Evolutionary conservation across 2,329 filamentous ascomycete species (phyloP), one percentile per base, ranked within the genome.

Genomic region (Dothiorella sarmentorum): DNA sequence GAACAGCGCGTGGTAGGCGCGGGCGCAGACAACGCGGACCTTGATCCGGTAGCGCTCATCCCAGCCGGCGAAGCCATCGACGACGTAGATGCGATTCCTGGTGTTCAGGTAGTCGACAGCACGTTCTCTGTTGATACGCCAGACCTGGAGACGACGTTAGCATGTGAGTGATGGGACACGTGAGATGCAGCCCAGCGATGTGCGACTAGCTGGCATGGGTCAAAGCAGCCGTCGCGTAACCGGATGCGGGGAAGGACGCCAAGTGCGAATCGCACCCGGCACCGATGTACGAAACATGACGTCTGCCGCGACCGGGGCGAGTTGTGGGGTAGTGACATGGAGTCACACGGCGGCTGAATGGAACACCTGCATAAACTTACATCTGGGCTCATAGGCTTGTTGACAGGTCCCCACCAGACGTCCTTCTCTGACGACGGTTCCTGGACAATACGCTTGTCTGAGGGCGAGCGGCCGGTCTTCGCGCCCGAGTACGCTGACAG

Each of bases 91-190:
- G 72, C 94, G 91, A 76, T 95, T 96, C 71, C 94, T 86, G 65
- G 94, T 99, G 85, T 99, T 99, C 69, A 99, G 87, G 81, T 99
- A 99, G 81, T 99, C 94, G 75, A 99, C 86, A 62, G 94, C 94
- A 81, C 94, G 92, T 78, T 99, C 94, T 69, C 94, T 88, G 86
- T 99, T 99, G 81, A 99, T 99, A 72, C 91, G 91, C 94, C 94
- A 99, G 76, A 97, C 93, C 94, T 99, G 60, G 42, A 15, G 38
- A 31, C 26, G 53, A 65, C 61, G 69, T 72, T 66, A 72, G 68
- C 63, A 63, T 61, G 65, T 42, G 55, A 53, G 43, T 43, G n/a
- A 7, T 15, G 7, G 51, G 37, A 43, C 65, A 68, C 64, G 66
- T 69, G 66, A 62, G 26, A 17, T 13, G 38, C 61, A 61, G 27